Percentiles rank a stretch among this genome's conserved stretches.
These are phyloP conservation scores for Tolypocladium capitatum DNA, from an alignment of 2,329 filamentous ascomycete genomes.

Conservation along the genomic window DNA sequence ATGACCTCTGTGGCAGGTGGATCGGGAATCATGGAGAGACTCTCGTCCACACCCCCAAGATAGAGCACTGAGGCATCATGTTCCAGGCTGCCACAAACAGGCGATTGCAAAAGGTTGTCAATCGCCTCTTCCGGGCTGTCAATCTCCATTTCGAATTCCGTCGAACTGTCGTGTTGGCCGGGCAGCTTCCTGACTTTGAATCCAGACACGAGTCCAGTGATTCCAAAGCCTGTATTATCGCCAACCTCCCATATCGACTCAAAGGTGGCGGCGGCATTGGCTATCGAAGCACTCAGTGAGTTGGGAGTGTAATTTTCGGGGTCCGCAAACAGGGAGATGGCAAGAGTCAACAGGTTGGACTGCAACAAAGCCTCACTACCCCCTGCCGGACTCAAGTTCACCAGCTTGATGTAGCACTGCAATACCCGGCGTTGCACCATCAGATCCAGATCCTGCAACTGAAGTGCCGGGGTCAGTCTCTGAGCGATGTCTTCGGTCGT, in stretches of 20 bases:
- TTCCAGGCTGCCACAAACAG: constrained; percentile 72
- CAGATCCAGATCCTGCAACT: constrained; percentile 78
- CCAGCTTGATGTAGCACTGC: constrained; percentile 86
- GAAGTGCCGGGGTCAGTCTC: constrained; percentile 69
- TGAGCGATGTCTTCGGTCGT: constrained; percentile 77
- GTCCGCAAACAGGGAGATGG: constrained; percentile 84
- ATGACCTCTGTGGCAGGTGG: constrained; percentile 87
- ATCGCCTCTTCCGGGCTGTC: constrained; percentile 51
- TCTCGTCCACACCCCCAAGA: constrained; percentile 31
- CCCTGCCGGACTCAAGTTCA: constrained; percentile 74
- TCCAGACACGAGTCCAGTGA: constrained; percentile 71
- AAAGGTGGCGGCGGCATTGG: constrained; percentile 76
- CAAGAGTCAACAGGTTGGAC: constrained; percentile 79
- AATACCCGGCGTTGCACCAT: constrained; percentile 90
- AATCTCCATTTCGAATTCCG: constrained; percentile 33
- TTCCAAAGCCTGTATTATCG: constrained; percentile 89
- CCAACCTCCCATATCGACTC: constrained; percentile 91
- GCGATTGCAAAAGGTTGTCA: constrained; percentile 48
- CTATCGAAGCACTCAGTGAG: constrained; percentile 81
- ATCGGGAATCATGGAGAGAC: constrained; percentile 41
- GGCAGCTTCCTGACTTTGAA: constrained; percentile 60
- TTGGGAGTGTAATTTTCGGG: constrained; percentile 77
- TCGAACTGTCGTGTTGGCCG: constrained; percentile 47
- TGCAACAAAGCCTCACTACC: constrained; percentile 78
- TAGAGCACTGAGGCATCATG: constrained; percentile 82